Percentiles rank a stretch among this genome's conserved stretches.
These are phyloP conservation scores for Leptosphaerulina australis DNA, from an alignment of 2,329 filamentous ascomycete species.

Conservation along the genomic window DNA sequence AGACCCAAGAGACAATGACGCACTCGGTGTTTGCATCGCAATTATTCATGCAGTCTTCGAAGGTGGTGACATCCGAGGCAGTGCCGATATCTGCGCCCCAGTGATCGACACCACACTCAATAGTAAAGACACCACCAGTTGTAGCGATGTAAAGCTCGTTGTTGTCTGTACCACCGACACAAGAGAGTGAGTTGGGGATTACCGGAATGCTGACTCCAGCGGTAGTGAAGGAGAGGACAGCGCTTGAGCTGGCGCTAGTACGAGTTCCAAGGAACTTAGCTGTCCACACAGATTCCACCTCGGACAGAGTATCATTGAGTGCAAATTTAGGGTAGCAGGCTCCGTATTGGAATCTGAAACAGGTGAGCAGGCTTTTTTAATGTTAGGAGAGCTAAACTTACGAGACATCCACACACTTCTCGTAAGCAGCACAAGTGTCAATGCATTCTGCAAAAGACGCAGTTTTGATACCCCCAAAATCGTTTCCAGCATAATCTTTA, in stretches of 20 bases:
- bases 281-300: background rate
- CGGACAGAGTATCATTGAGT: background rate
- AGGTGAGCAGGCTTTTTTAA: background rate
- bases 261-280: background rate
- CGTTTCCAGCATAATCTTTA: background rate
- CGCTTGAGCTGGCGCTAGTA: background rate
- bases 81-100: background rate
- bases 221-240: background rate
- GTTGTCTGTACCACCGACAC: background rate
- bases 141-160: background rate
- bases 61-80: background rate
- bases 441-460: background rate
- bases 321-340: background rate
- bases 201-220: background rate
- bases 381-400: background rate
- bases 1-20: conserved; percentile 1
- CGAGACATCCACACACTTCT: conserved; percentile 1
- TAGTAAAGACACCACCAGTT: background rate
- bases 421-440: background rate
- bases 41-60: conserved; percentile 1
- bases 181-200: background rate
- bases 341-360: background rate
- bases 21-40: conserved; percentile 3
- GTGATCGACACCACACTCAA: background rate
- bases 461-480: background rate